These are phyloP conservation scores for Beauveria varroae DNA, from an alignment of 2,329 filamentous ascomycete genomes.

Conservation along the genomic window DNA sequence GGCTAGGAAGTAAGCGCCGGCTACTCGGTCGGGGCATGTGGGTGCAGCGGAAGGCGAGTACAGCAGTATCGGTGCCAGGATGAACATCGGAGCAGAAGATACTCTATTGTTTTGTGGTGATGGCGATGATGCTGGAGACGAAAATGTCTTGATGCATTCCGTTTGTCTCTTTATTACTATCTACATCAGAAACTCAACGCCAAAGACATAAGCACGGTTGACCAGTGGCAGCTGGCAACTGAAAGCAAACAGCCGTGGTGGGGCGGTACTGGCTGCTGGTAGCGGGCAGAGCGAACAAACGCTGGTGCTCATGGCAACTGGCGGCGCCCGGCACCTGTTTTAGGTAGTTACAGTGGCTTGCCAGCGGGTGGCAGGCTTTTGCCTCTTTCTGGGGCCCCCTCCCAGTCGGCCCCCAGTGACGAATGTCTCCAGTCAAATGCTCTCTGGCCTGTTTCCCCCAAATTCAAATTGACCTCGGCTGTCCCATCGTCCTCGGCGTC, in stretches of 20 bases:
- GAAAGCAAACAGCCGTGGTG: not conserved
- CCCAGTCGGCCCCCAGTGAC: not conserved
- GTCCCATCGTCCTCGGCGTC: slow-evolving; percentile 10
- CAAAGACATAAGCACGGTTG: not conserved
- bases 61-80: not conserved
- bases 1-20: slow-evolving; percentile 8
- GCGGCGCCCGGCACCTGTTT: not conserved
- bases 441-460: not conserved
- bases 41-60: not conserved
- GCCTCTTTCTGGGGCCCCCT: not conserved
- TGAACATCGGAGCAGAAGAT: not conserved
- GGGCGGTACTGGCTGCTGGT: not conserved
- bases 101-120: not conserved
- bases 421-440: slow-evolving; percentile 5
- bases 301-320: slow-evolving; percentile 8
- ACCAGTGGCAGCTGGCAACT: not conserved
- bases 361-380: no score
- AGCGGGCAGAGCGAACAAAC: not conserved
- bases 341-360: no score
- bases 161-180: not conserved
- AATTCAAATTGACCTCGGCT: slow-evolving; percentile 10
- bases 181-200: no score
- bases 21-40: slow-evolving; percentile 10
- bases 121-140: not conserved
- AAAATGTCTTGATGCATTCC: not conserved